A percentile compares a stretch with the other conserved stretches of the same genome.
Conservation (phyloP, 73 alveolate species). For the Halteria grandinella region DNA sequence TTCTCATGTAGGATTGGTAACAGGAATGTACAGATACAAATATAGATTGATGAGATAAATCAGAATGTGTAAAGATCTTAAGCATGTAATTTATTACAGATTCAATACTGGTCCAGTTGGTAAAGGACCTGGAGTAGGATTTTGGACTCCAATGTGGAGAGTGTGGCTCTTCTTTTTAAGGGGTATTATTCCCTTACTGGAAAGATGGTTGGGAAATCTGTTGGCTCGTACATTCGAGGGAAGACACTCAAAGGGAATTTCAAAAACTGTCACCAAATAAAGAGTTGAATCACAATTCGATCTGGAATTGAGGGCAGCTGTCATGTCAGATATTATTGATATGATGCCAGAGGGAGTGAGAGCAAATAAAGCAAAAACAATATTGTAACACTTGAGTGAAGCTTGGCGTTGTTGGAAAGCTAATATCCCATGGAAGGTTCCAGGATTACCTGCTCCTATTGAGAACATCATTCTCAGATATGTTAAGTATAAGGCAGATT, state of each 20-base stretch:
- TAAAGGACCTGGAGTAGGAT: conserved; percentile 99
- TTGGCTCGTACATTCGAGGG: conserved; percentile 99
- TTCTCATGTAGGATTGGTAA: conserved; percentile 99
- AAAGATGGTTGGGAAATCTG: conserved; percentile 99
- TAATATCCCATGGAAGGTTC: conserved; percentile 99
- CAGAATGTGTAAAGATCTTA: conserved; percentile 99
- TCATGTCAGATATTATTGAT: conserved; percentile 98
- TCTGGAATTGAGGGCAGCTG: conserved; percentile 99
- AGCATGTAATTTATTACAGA: conserved; percentile 99
- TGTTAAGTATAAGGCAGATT: conserved; percentile 99
- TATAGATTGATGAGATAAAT: conserved; percentile 99
- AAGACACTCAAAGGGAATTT: conserved; percentile 97
- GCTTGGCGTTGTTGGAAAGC: conserved; percentile 99
- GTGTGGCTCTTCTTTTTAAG: conserved; percentile 99
- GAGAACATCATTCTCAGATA: conserved; percentile 99
- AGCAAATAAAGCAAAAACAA: conserved; percentile 99
- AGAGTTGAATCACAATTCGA: conserved; percentile 99
- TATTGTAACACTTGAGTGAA: conserved; percentile 98
- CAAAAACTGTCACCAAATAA: conserved; percentile 99
- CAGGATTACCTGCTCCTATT: conserved; percentile 99
- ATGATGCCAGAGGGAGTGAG: conserved; percentile 99
- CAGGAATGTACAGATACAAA: conserved; percentile 99
- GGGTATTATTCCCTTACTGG: conserved; percentile 99
- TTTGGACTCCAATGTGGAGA: conserved; percentile 99
- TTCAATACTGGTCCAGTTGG: conserved; percentile 99